Percentiles rank a stretch among this genome's conserved stretches.
Conservation (phyloP, 192 early-diverging fungal species). For the Linnemannia zychae region DNA sequence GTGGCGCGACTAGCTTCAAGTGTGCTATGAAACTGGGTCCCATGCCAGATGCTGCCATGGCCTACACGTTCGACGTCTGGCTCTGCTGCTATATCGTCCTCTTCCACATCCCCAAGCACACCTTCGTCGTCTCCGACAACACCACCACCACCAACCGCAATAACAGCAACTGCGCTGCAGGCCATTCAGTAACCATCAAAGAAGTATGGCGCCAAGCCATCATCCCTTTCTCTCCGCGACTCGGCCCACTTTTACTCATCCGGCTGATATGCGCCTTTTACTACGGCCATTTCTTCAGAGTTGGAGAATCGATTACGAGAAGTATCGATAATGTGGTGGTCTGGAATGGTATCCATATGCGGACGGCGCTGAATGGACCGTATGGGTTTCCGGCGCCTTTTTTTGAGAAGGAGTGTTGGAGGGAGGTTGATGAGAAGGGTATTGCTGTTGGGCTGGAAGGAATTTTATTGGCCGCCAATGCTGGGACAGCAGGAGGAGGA, state of each 20-base stretch:
- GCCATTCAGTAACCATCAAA: neutral
- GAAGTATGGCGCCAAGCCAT: neutral
- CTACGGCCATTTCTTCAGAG: neutral
- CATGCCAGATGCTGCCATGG: neutral
- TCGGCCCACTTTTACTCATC: neutral
- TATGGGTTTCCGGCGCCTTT: neutral
- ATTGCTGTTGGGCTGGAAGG: neutral
- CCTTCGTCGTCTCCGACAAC: neutral
- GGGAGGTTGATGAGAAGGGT: neutral
- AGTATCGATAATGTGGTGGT: neutral
- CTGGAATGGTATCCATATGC: neutral
- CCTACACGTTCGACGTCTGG: neutral
- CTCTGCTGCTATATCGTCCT: neutral
- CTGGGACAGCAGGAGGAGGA: neutral
- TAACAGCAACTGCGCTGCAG: too few relatives aligned
- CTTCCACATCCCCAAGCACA: neutral
- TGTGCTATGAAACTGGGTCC: neutral
- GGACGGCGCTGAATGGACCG: neutral
- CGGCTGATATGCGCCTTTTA: neutral
- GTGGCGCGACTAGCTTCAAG: neutral
- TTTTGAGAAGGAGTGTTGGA: neutral
- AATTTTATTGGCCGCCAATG: neutral
- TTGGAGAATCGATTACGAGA: neutral
- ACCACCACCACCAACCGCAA: too few relatives aligned
- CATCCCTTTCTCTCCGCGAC: neutral